Evolutionary conservation across 2,329 filamentous ascomycete species (phyloP), one percentile per base, ranked within the genome.

Genomic region (Westerdykella aurantiaca): DNA sequence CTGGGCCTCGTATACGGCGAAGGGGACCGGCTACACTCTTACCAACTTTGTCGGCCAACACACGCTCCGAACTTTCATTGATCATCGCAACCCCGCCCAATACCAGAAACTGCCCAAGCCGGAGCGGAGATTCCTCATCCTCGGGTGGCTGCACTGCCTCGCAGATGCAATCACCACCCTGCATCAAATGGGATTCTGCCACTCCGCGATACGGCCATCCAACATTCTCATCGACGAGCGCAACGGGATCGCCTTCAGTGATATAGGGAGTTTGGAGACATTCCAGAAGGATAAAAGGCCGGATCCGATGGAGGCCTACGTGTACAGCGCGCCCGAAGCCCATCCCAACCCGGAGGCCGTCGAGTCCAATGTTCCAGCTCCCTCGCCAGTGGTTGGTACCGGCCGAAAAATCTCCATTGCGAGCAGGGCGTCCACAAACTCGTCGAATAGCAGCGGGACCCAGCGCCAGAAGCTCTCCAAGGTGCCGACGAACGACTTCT

Each of bases 61-160:
- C 52, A 85, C 72, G 13, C 74, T 89, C 31, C 82, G 80, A 55
- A 78, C 80, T 0, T 83, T 87, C 62, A 74, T 88, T 46, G 74
- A 80, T 13, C 79, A 78, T 41, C 63, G 72, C 4, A 78, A 78
- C 5, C 81, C 84, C 2, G 69, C 75, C 17, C 76, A 78, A 17
- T 76, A 84, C 61, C 82, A 84, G 55, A 77, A 75, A 41, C 62
- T 87, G 10, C 56, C 77, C 3, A 85, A 86, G 58, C 70, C 73
- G 40, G 74, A 78, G 34, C 74, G 83, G 21, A 74, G 81, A 29
- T 69, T 72, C 37, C 68, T 84, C 13, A 62, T 88, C 5, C 72
- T 87, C 59, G 82, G 86, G 61, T 89, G 85, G 85, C 78, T 88
- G 56, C 80, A 85, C 56, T 89, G 85, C 60, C 73, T 89, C 4